phyloP scores from a whole-genome alignment of 306 rosid genomes.

The Herpetospermum pedunculosum region DNA sequence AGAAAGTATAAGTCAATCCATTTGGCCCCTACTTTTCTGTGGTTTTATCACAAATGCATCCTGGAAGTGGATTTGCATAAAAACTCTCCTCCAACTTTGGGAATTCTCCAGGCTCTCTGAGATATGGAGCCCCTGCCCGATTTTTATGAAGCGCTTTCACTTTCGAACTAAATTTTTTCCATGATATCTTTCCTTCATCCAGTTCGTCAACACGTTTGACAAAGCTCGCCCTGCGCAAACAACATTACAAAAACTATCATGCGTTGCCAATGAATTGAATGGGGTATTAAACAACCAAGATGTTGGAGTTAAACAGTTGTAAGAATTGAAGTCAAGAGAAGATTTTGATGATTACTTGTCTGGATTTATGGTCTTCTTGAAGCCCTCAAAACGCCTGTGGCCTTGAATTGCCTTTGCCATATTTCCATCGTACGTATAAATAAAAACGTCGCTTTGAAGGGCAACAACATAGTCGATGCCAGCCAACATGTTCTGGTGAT shows the following conservation, averaged over 20 bases:
- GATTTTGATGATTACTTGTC: slow-evolving; percentile 52
- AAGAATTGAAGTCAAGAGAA: slow-evolving; percentile 1
- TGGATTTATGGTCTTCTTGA: slow-evolving; percentile 88
- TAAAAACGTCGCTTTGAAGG: slow-evolving; percentile 70
- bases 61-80: slow-evolving; percentile 80
- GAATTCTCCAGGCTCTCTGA: slow-evolving; percentile 64
- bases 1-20: not conserved
- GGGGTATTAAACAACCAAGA: slow-evolving; percentile 4
- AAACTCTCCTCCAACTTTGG: slow-evolving; percentile 97
- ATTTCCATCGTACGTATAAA: slow-evolving; percentile 88
- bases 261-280: not conserved
- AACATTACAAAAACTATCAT: slow-evolving; percentile 11
- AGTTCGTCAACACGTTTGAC: slow-evolving; percentile 70
- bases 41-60: slow-evolving; percentile 67
- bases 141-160: slow-evolving; percentile 63
- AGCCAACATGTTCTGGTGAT: slow-evolving; percentile 97
- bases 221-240: slow-evolving; percentile 63
- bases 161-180: slow-evolving; percentile 78
- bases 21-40: slow-evolving; percentile 15
- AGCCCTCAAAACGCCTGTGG: slow-evolving; percentile 88
- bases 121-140: slow-evolving; percentile 66
- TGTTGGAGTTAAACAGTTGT: not conserved
- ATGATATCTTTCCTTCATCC: slow-evolving; percentile 66
- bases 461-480: slow-evolving; percentile 95
- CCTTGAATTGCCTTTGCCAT: slow-evolving; percentile 99